Base-by-base conservation (phyloP, 495 filamentous ascomycete species). In the Penicillium paradoxum region DNA sequence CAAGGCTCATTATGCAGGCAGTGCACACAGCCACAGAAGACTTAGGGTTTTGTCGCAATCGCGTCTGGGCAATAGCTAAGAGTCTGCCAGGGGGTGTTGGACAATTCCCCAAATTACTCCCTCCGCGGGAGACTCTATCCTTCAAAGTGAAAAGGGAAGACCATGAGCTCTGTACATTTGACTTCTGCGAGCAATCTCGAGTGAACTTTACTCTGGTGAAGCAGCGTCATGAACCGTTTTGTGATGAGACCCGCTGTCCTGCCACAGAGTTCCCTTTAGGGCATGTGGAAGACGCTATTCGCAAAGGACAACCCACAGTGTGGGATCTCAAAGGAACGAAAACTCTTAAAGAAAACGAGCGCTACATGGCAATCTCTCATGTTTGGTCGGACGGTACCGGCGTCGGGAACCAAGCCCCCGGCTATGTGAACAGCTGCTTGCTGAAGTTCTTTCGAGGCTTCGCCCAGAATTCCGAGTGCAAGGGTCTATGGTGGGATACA, bases 381-480 rank as follows among this genome's bases (percentile, higher is more conserved):
- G 60, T 68, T 27, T 68, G 63, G 63, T 59, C 64, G 4, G 65
- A 68, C 25, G 63, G 60, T 19, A 68, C 60, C 6, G 65, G 65
- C 6, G 43, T 46, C 2, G 65, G 65, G 9, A 36, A 30, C 4
- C 55, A 49, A 49, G 3, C 36, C 3, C 17, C 27, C 11, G 58
- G 58, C 37, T 19, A 32, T 25, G 64, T 67, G 17, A 67, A 67
- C 37, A 33, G 53, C 32, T 69, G 64, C 21, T 42, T 67, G 17
- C 61, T 49, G 15, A 10, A 11, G 11, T 63, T 49, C 19, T 67
- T 68, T 32, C 33, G 17, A 3, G n/a, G 6, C 2, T 56, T 68
- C 32, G 64, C 60, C 34, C 10, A 17, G 13, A 30, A 41, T 6
- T 55, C 64, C 8, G 22, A 52, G 29, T 65, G 61, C 21, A 32